Evolutionary conservation across 306 rosid species (phyloP), one percentile per base, ranked within the genome.

Genomic region (Vachellia pachyceras): DNA sequence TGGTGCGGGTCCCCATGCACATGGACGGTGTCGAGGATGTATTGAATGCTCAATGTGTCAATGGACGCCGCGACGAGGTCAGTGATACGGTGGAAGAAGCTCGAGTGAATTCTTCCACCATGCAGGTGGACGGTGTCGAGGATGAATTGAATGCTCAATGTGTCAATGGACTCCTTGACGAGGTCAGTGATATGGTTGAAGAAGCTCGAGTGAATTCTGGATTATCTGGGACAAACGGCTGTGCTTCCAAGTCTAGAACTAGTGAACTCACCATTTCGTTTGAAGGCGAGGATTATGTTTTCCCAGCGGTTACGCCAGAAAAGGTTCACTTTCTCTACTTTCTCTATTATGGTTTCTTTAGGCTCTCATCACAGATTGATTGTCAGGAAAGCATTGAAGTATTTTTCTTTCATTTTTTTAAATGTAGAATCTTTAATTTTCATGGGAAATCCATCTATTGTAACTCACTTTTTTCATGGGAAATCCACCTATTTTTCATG

Each of bases 251-350:
- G 45, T 5, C 89, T 77, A 84, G 92, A 60, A 77, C 90, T 41
- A 88, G 92, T 75, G 96, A 91, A 87, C 96, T 91, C 83, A 82
- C 96, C 79, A 66, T 91, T 78, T 77, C 96, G 18, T 91, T 91
- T 73, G 88, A 91, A 73, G 96, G 96, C 79, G 91, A 91, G 78
- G 92, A 89, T 41, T 89, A 86, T 77, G 96, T 91, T 80, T 91
- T 91, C 84, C 93, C 96, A 0, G 88, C 90, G 0, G 90, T 91
- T 66, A 91, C 96, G 0, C 91, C 96, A 0, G 82, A 89, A 74
- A 91, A 91, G 93, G 96, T 91, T 61, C 47, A 33, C 1, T 80
- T 71, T 25, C 39, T 44, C 58, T 44, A 60, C 44, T 20, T 57
- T 8, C 2, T 57, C 10, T 52, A 3, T 4, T 25, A 33, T 39